Percentiles rank a stretch among this genome's conserved stretches.
Conservation (phyloP, 139 green algal genomes). For the Chlamydomonas schloesseri region DNA sequence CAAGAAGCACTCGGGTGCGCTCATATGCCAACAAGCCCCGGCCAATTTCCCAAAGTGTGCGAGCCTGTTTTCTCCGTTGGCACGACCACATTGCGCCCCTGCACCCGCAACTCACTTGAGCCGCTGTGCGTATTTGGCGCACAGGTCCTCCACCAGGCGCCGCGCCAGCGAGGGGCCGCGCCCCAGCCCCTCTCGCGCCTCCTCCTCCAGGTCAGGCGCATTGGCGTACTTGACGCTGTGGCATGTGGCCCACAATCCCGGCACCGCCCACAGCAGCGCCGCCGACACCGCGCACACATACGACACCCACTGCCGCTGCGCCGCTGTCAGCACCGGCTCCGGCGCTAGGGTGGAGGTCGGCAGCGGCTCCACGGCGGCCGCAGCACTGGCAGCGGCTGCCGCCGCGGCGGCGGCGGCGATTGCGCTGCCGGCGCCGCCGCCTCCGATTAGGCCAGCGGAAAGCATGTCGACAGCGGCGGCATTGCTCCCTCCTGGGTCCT, state of each 20-base stretch:
- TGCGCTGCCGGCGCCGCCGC: no score
- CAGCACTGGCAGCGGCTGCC: background rate
- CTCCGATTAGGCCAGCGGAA: no score
- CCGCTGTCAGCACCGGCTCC: background rate
- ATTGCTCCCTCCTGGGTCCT: constrained; percentile 3
- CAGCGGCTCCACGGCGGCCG: background rate
- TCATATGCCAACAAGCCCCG: no score
- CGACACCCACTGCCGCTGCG: constrained; percentile 42
- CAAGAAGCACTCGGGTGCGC: no score
- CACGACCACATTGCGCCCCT: no score
- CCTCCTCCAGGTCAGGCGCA: constrained; percentile 2
- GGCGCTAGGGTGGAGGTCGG: constrained; percentile 8
- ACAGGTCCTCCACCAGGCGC: constrained; percentile 14
- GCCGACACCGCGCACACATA: constrained; percentile 25
- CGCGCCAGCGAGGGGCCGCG: constrained; percentile 10
- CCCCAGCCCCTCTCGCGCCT: constrained; percentile 1
- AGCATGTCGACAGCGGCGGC: background rate
- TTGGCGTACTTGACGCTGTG: constrained; percentile 34
- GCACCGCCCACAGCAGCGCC: constrained; percentile 26
- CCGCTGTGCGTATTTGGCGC: constrained; percentile 4
- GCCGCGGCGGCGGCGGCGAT: background rate
- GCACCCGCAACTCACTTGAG: constrained; percentile 5
- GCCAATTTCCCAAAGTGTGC: no score
- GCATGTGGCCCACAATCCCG: constrained; percentile 35
- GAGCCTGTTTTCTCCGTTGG: no score